Evolutionary conservation across 2,329 filamentous ascomycete genomes (phyloP).

Genomic region (Parafenestella ontariensis): DNA sequence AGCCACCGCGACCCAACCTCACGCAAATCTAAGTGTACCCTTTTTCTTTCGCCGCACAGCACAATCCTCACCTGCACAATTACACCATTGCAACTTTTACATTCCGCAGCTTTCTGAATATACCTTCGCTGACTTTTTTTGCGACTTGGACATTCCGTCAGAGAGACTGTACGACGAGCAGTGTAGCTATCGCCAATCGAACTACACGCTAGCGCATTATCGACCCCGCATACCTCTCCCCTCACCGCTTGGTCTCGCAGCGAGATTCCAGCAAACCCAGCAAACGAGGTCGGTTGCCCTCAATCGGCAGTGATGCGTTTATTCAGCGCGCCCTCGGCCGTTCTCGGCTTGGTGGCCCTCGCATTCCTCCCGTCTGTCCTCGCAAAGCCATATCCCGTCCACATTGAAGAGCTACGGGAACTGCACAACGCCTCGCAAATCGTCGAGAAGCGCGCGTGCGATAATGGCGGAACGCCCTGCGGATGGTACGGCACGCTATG

Average conservation of each 20-base stretch:
- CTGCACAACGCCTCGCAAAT: slow-evolving; percentile 39
- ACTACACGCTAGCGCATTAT: slow-evolving; percentile 21
- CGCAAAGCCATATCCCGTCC: slow-evolving; percentile 43
- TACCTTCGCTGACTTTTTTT: slow-evolving; percentile 19
- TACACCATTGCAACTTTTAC: slow-evolving; percentile 12
- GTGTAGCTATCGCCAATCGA: slow-evolving; percentile 4
- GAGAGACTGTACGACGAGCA: slow-evolving; percentile 3
- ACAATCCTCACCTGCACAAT: slow-evolving; percentile 19
- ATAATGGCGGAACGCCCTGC: slow-evolving; percentile 30
- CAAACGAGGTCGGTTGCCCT: slow-evolving; percentile 10
- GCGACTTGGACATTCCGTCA: slow-evolving; percentile 2
- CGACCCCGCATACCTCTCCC: slow-evolving; percentile 23
- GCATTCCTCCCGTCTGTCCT: slow-evolving; percentile 62
- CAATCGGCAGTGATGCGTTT: slow-evolving; percentile 33
- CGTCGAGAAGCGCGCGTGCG: slow-evolving; percentile 30
- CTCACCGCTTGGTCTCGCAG: slow-evolving; percentile 20
- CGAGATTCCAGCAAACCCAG: background rate
- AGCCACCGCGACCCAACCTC: slow-evolving; percentile 32
- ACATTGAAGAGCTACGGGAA: slow-evolving; percentile 33
- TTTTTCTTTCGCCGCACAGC: slow-evolving; percentile 36
- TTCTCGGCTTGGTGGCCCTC: slow-evolving; percentile 52
- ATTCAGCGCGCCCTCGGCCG: slow-evolving; percentile 73
- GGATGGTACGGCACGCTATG: slow-evolving; percentile 47
- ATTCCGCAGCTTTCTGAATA: background rate
- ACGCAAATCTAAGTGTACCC: slow-evolving; percentile 38